Percentiles rank a stretch among this genome's conserved stretches.
These are phyloP conservation scores for Microcera coccophila DNA, from an alignment of 2,329 filamentous ascomycete genomes.

Conservation along the genomic window DNA sequence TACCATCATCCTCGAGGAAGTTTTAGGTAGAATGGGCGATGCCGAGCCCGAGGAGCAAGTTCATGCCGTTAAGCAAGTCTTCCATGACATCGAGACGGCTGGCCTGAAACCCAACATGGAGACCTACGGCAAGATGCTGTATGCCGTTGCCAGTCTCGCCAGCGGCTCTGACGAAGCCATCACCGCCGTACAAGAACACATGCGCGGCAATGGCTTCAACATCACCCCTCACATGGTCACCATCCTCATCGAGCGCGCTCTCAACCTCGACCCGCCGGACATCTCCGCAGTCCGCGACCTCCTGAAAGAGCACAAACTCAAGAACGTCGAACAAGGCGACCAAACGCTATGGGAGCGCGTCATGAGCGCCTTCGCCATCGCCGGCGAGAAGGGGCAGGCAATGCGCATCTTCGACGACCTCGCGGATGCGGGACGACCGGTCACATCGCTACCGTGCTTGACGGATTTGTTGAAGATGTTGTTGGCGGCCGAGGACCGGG, in stretches of 20 bases:
- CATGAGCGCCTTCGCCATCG: conserved; percentile 61
- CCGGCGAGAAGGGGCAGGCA: conserved; percentile 48
- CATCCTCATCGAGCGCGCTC: conserved; percentile 66
- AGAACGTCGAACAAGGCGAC: conserved; percentile 41
- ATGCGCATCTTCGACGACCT: conserved; percentile 48
- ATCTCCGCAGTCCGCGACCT: conserved; percentile 57
- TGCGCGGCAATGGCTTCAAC: conserved; percentile 50
- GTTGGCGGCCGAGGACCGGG: conserved; percentile 19
- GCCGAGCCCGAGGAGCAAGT: conserved; percentile 47
- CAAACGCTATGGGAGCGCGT: conserved; percentile 66
- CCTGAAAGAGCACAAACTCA: conserved; percentile 53
- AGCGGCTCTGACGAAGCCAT: conserved; percentile 48
- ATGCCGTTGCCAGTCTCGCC: conserved; percentile 40
- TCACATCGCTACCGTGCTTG: conserved; percentile 42
- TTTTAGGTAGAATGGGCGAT: conserved; percentile 42
- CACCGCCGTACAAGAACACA: conserved; percentile 58
- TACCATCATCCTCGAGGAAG: conserved; percentile 64
- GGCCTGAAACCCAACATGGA: conserved; percentile 58
- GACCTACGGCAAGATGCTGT: conserved; percentile 67
- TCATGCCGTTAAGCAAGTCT: conserved; percentile 48
- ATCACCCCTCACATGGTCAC: conserved; percentile 68
- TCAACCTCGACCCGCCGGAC: conserved; percentile 55
- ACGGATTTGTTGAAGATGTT: conserved; percentile 39
- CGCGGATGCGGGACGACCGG: conserved; percentile 34
- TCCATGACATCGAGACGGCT: conserved; percentile 54